These are phyloP conservation scores for Cercophora samala DNA, from an alignment of 495 filamentous ascomycete species.

Conservation along the genomic window DNA sequence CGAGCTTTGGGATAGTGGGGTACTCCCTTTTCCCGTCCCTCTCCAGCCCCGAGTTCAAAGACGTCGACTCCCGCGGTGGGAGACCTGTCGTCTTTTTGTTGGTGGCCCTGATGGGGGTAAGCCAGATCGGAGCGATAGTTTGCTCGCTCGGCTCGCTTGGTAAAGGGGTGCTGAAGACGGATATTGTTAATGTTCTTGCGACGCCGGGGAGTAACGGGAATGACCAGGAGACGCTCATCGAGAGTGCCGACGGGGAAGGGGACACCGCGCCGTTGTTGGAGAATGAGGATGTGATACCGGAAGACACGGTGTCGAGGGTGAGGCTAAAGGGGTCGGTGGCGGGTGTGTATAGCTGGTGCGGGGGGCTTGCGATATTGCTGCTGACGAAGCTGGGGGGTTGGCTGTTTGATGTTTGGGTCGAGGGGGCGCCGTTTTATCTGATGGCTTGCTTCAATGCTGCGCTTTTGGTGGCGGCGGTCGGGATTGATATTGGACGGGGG, in stretches of 20 bases:
- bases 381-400: conserved; percentile 90
- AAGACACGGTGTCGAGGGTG: conserved; percentile 39
- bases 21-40: conserved; percentile 71
- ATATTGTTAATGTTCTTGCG: conserved; percentile 32
- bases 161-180: conserved; percentile 65
- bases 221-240: conserved; percentile 32
- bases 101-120: conserved; percentile 75
- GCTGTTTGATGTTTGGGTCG: conserved; percentile 68
- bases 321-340: conserved; percentile 89
- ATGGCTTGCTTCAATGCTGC: conserved; percentile 83
- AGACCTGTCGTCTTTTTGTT: conserved; percentile 67
- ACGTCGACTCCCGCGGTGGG: conserved; percentile 56
- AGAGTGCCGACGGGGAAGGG: conserved; percentile 19
- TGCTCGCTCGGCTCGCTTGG: conserved; percentile 84
- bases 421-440: conserved; percentile 83
- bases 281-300: conserved; percentile 15
- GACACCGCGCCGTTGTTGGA: conserved; percentile 38
- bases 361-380: conserved; percentile 85
- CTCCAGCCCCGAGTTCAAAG: conserved; percentile 63
- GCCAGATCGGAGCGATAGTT: conserved; percentile 93
- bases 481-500: conserved; percentile 33
- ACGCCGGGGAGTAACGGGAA: conserved; percentile 16
- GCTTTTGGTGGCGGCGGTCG: conserved; percentile 57
- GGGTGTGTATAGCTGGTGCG: conserved; percentile 85
- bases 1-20: conserved; percentile 67